Base-by-base conservation (phyloP, 2,329 filamentous ascomycete genomes). In the Lasiodiplodia theobromae region DNA sequence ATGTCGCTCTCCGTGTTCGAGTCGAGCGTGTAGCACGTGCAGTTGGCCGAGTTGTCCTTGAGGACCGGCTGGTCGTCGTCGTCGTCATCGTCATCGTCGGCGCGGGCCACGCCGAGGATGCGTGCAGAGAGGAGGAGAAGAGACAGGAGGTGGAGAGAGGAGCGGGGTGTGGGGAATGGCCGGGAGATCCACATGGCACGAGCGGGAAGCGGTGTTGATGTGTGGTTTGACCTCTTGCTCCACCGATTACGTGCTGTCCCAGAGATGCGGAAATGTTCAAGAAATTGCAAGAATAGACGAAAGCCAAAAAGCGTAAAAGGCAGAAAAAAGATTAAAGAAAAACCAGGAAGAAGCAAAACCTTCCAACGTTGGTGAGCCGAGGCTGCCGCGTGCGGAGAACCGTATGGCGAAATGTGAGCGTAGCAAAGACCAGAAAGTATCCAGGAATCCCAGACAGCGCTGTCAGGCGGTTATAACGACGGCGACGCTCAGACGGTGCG, bases 11-110 rank as follows among this genome's bases (percentile, higher is more conserved):
- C 72, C 5, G 78, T 78, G 1, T 81, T 78, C 31, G 83, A 82
- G 1, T 80, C 79, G 34, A 85, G 78, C 10, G 82, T 77, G 69
- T 84, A 86, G 75, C 84, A 85, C 66, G 82, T 80, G 71, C 84
- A 85, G 54, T 81, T 74, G 38, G 72, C 66, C 2, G 70, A 75
- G 69, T 77, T 78, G 69, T 80, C 77, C 54, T 77, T 75, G 25
- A 76, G 76, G 3, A 60, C n/a, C 23, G 44, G 34, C 11, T 40
- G 25, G 23, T 47, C 10, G 31, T 53, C 49, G 53, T 23, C 49
- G 40, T 23, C 25, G 56, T 51, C 44, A n/a, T 40, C 66, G 28
- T 31, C 25, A 25, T 49, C 28, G 44, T 60, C 66, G 54, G 47
- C 54, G 31, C 56, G 56, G 21, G 52, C 60, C 14, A 10, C 18